A percentile compares a stretch with the other conserved stretches of the same genome.
Evolutionary conservation across 148 eudicot genomes (phyloP).

Genomic region (Euryodendron excelsum): DNA sequence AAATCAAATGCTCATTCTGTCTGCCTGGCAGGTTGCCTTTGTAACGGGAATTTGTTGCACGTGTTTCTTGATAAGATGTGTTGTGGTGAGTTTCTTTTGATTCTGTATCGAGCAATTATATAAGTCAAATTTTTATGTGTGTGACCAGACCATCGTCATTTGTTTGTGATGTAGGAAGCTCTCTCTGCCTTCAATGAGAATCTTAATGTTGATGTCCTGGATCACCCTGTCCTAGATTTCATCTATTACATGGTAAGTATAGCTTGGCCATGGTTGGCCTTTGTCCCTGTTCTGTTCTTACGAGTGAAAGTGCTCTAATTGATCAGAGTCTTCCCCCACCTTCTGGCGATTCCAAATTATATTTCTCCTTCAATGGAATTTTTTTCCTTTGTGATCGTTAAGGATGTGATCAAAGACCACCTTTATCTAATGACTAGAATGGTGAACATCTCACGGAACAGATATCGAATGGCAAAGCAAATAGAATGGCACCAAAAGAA

Average conservation of each 20-base stretch:
- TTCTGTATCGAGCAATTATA: neutral
- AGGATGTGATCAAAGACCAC: neutral
- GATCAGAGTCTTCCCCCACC: neutral
- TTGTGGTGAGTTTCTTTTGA: slow-evolving; percentile 43
- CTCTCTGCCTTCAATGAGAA: slow-evolving; percentile 43
- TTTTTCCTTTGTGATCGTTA: neutral
- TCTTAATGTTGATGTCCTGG: slow-evolving; percentile 49
- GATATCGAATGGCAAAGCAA: neutral
- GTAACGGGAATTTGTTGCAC: slow-evolving; percentile 68
- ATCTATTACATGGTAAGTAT: slow-evolving; percentile 53
- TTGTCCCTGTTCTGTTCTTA: too few species aligned
- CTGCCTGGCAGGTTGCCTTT: slow-evolving; percentile 50
- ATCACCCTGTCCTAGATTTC: slow-evolving; percentile 48
- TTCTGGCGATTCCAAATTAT: neutral
- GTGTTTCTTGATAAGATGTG: slow-evolving; percentile 60
- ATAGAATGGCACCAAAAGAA: neutral
- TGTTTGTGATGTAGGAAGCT: slow-evolving; percentile 39
- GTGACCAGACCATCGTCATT: neutral
- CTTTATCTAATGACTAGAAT: neutral
- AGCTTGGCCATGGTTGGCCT: neutral
- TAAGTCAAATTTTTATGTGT: neutral
- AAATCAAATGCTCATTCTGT: neutral
- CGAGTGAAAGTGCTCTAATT: neutral
- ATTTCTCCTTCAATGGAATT: neutral
- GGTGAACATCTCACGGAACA: neutral